These are phyloP conservation scores for Eucalyptus rudis DNA, from an alignment of 345 rosid genomes.

Conservation along the genomic window DNA sequence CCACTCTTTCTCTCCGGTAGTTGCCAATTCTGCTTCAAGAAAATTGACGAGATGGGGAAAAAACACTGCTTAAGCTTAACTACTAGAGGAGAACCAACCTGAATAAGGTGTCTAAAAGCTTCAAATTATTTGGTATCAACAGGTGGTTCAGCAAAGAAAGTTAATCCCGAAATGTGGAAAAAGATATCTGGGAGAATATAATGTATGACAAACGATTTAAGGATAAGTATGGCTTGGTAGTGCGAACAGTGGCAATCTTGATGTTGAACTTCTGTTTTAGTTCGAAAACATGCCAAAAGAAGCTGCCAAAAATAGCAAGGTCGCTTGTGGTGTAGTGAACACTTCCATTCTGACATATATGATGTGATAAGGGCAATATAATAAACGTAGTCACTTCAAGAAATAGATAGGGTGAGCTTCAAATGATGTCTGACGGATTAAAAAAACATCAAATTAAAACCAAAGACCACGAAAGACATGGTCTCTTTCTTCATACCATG, in stretches of 20 bases:
- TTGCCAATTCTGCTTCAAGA: constrained; percentile 37
- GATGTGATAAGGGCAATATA: not conserved
- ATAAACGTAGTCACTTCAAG: not conserved
- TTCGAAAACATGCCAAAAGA: not conserved
- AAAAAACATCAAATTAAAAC: not conserved
- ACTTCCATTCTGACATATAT: not conserved
- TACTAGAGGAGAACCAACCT: not conserved
- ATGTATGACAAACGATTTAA: not conserved
- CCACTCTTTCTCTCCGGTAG: constrained; percentile 89
- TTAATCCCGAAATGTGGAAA: not conserved
- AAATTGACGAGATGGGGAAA: not conserved
- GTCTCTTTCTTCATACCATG: not conserved
- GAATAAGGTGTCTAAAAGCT: not conserved
- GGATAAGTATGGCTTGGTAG: not conserved
- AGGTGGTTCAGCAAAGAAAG: not conserved
- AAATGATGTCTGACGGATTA: not conserved
- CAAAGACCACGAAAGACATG: not conserved
- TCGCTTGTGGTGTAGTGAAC: not conserved
- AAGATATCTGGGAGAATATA: not conserved
- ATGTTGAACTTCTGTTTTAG: not conserved
- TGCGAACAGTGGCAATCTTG: not conserved
- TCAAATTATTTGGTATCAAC: not conserved
- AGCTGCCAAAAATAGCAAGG: not conserved
- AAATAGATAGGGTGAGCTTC: not conserved
- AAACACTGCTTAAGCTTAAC: not conserved